These are phyloP conservation scores for Metschnikowia kofuensis DNA, from an alignment of 805 yeast genomes.

Conservation along the genomic window DNA sequence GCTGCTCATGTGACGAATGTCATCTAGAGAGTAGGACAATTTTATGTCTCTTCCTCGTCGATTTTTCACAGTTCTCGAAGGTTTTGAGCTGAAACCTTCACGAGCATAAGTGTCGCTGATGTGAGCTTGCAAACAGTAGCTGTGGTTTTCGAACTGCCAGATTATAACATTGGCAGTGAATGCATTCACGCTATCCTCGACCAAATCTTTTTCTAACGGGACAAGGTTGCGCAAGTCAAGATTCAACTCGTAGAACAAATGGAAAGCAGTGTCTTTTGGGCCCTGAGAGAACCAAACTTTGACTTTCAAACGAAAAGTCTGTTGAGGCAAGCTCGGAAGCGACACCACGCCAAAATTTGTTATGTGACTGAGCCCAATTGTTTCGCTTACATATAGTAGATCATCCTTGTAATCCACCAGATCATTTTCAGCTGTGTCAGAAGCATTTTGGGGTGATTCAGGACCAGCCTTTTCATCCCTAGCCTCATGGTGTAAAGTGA, in stretches of 20 bases:
- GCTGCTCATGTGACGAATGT: conserved; percentile 13
- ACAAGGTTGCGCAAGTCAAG: conserved; percentile 11
- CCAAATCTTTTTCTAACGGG: not conserved
- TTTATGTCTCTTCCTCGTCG: not conserved
- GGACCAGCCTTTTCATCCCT: not conserved
- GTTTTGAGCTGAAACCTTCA: not conserved
- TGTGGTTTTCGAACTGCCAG: conserved; percentile 11
- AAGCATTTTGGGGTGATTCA: not conserved
- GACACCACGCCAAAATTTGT: conserved; percentile 29
- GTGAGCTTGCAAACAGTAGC: conserved; percentile 9
- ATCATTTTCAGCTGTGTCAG: not conserved
- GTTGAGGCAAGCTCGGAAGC: conserved; percentile 20
- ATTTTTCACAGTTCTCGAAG: not conserved
- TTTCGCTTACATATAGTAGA: conserved; percentile 34
- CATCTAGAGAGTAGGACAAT: conserved; percentile 15
- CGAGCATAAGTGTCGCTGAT: not conserved
- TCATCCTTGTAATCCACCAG: not conserved
- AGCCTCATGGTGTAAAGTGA: conserved; percentile 14
- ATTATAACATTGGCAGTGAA: conserved; percentile 12
- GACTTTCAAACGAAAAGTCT: conserved; percentile 1
- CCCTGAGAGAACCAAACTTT: conserved; percentile 8
- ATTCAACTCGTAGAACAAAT: conserved; percentile 2
- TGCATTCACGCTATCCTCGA: not conserved
- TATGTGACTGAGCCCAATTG: conserved; percentile 17
- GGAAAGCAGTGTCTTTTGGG: not conserved